Evolutionary conservation across 2,329 filamentous ascomycete genomes (phyloP).

Genomic region (Beauveria bassiana): DNA sequence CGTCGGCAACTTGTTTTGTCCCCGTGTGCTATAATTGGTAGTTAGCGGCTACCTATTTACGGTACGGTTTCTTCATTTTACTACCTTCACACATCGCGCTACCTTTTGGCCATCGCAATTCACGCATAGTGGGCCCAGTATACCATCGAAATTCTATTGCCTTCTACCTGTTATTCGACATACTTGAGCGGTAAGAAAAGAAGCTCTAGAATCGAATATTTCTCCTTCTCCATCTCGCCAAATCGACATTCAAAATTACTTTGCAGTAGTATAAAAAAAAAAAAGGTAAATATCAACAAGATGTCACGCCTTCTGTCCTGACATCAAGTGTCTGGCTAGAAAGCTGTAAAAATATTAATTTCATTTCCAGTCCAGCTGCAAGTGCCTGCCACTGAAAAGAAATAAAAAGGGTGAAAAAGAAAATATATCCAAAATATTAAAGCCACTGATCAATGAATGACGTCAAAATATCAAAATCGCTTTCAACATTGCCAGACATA

Average conservation of each 20-base stretch:
- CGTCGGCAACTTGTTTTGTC: too few species aligned
- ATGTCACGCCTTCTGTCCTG: neutral
- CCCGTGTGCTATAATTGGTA: too few species aligned
- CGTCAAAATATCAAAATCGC: constrained; percentile 6
- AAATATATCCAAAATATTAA: constrained; percentile 1
- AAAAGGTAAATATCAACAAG: neutral
- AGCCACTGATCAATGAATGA: neutral
- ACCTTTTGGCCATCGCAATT: too few species aligned
- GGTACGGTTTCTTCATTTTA: neutral
- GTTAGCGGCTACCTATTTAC: too few species aligned
- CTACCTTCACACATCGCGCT: neutral
- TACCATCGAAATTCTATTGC: neutral
- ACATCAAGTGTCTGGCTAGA: neutral
- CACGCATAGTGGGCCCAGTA: neutral
- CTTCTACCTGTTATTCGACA: neutral
- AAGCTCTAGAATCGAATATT: neutral
- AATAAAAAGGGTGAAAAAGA: constrained; percentile 1
- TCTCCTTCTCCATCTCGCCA: neutral
- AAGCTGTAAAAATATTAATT: neutral
- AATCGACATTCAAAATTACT: neutral
- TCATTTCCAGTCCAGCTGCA: neutral
- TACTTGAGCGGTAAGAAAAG: neutral
- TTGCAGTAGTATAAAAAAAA: neutral
- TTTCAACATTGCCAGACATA: constrained; percentile 3
- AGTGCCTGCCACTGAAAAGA: neutral